Evolutionary conservation across 495 filamentous ascomycete species (phyloP).

Genomic region (Entonaema liquescens): DNA sequence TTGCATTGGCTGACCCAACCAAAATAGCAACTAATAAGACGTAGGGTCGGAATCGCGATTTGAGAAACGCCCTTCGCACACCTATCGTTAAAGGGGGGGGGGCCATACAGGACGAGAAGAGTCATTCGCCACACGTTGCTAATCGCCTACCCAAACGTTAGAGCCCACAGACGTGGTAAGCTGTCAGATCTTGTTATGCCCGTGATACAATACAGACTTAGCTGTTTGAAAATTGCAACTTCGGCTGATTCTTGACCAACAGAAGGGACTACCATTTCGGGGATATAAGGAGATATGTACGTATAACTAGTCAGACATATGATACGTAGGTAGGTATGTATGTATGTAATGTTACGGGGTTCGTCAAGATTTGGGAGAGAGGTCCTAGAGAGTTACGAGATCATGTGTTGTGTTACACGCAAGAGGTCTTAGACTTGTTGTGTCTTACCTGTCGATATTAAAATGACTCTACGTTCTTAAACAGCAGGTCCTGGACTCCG

Average conservation of each 20-base stretch:
- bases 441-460: constrained; percentile 37
- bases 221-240: background rate
- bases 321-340: background rate
- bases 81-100: constrained; percentile 2
- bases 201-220: constrained; percentile 13
- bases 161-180: constrained; percentile 27
- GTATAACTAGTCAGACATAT: background rate
- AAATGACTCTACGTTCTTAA: constrained; percentile 25
- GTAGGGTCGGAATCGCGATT: constrained; percentile 33
- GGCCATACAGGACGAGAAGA: constrained; percentile 23
- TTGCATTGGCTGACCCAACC: constrained; percentile 34
- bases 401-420: constrained; percentile 33
- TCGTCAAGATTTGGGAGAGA: background rate
- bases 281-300: constrained; percentile 35
- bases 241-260: constrained; percentile 9
- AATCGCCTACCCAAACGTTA: constrained; percentile 13
- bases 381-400: constrained; percentile 9
- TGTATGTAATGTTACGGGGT: background rate
- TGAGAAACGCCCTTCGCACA: constrained; percentile 22
- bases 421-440: constrained; percentile 22
- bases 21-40: constrained; percentile 27
- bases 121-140: constrained; percentile 37
- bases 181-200: constrained; percentile 9
- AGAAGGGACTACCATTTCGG: constrained; percentile 10
- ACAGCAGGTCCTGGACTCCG: constrained; percentile 23